Evolutionary conservation across 768 basidiomycete species (phyloP).

Genomic region (Termitomyces sp.): DNA sequence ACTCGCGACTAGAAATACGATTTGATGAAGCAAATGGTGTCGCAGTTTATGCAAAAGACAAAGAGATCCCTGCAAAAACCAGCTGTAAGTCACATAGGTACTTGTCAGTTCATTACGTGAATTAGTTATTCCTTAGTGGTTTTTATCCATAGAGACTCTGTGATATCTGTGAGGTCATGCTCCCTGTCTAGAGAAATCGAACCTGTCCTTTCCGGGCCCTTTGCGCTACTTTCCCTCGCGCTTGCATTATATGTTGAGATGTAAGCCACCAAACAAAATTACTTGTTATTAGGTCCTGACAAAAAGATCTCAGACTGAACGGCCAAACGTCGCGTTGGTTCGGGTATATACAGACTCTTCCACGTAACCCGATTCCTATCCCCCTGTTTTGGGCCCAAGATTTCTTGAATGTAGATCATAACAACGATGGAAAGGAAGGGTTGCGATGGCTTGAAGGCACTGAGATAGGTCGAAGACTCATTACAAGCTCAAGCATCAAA

Average conservation of each 20-base stretch:
- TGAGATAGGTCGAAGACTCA: conserved; percentile 21
- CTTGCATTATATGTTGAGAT: conserved; percentile 61
- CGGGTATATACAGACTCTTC: conserved; percentile 62
- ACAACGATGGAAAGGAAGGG: conserved; percentile 25
- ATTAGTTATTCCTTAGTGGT: conserved; percentile 38
- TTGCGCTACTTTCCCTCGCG: conserved; percentile 55
- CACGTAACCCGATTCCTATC: conserved; percentile 44
- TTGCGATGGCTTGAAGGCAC: conserved; percentile 37
- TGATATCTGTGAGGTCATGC: conserved; percentile 58
- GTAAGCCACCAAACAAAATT: conserved; percentile 32
- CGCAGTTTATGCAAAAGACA: conserved; percentile 29
- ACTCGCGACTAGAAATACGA: conserved; percentile 34
- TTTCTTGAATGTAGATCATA: conserved; percentile 14
- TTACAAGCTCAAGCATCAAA: neutral
- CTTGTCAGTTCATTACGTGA: conserved; percentile 1
- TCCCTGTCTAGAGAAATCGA: conserved; percentile 38
- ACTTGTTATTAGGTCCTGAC: conserved; percentile 1
- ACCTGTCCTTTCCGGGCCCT: conserved; percentile 44
- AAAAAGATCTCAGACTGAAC: conserved; percentile 31
- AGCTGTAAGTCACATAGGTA: conserved; percentile 27
- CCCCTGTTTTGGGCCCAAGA: conserved; percentile 53
- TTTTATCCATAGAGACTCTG: conserved; percentile 53
- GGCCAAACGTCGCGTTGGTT: conserved; percentile 51
- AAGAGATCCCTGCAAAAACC: conserved; percentile 24
- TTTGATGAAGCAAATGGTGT: conserved; percentile 20